Evolutionary conservation across 352 stramenopile genomes (phyloP), one percentile per base, ranked within the genome.

Genomic region (Thraustotheca clavata): DNA sequence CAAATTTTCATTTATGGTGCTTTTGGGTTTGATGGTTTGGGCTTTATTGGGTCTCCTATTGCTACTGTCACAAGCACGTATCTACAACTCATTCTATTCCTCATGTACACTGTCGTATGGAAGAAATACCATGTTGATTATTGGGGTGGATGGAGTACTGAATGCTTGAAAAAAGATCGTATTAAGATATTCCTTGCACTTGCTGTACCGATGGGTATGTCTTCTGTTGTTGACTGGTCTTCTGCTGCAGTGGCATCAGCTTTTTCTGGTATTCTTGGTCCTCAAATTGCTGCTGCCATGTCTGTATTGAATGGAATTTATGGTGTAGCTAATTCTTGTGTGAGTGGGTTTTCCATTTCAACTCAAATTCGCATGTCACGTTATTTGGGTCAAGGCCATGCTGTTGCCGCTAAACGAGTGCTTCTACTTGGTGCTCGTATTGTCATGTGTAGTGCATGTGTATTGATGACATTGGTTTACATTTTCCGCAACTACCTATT

Each of bases 341-440:
- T 81, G 16, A 77, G 70, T 32, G 74, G 74, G 35, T 81, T 81
- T 47, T 79, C 72, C 22, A 79, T 74, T 0, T 73, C 72, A 39
- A 81, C 74, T 29, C 74, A 81, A 46, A 81, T 81, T 46, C 72
- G 72, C 62, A 81, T 81, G 74, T 77, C 72, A 20, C 72, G 74
- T 4, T 79, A 81, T 65, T 40, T 81, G 2, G 74, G 74, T 54
- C 72, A 76, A 14, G 74, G 74, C 62, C 74, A 71, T 47, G 68
- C 74, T n/a, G 31, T 33, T 8, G 38, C 36, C 11, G 57, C 57
- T 1, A 65, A 65, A 46, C 57, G 57, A 3, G 57, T 65, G 9
- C 38, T 65, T 14, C 24, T 55, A 9, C 57, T 65, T 22, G 57
- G 57, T n/a, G 38, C 57, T 7, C 38, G 27, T 20, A 49, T 65